Evolutionary conservation across 108 stramenopile genomes (phyloP), one percentile per base, ranked within the genome.

Genomic region (Seminavis robusta): DNA sequence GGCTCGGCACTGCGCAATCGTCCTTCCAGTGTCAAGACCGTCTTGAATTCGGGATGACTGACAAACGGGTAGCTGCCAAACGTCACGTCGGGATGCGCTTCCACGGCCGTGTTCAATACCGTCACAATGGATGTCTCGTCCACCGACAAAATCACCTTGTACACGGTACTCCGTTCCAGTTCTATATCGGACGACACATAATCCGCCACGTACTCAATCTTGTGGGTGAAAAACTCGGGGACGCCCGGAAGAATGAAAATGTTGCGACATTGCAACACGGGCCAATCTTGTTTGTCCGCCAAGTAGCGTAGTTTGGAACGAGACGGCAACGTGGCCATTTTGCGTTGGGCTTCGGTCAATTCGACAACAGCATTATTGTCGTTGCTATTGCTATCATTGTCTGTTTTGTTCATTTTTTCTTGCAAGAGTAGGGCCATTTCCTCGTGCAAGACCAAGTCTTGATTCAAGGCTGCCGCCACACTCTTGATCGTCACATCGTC

Each of bases 401-500:
- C 62, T 20, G 47, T 52, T 28, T 51, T 46, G 33, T 59, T 56
- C 63, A 73, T 58, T 27, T 76, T 77, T 21, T 51, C 43, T 47
- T 55, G 47, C 43, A 98, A 57, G 0, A 86, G 61, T n/a, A 69
- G 54, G 21, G 92, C 80, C 97, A 98, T 98, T 61, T 96, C 94
- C 36, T 67, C 59, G 70, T 94, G 76, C 13, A 91, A 55, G 31
- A 71, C 76, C 71, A 91, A 63, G 2, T 83, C 73, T 24, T 64
- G 52, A 6, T 71, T 76, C 33, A 94, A 59, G 2, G 94, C 91
- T 29, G 55, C 60, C 0, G 94, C 94, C 13, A 96, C 92, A 30
- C 90, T 89, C 52, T 91, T 90, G 42, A 98, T 84, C 1, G 97
- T 98, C 9, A 98, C 90, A 75, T 98, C 97, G 51, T 98, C 97